These are phyloP conservation scores for Rhodotorula graminis DNA, from an alignment of 768 basidiomycete species.

Conservation along the genomic window DNA sequence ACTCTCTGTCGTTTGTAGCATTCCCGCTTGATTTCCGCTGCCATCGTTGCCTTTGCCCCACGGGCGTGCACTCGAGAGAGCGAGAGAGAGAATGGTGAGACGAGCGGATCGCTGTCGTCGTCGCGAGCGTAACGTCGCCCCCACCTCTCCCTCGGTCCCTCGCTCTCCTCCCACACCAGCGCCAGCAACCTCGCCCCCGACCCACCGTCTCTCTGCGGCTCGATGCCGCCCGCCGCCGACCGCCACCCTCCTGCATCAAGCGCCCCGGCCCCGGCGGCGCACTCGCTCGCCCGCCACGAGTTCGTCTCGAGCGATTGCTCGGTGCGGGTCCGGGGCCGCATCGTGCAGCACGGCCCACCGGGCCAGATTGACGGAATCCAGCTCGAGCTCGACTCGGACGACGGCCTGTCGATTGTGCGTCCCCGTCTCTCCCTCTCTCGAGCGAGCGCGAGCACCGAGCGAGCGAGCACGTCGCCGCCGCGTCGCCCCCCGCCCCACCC, in stretches of 20 bases:
- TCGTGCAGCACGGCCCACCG: neutral
- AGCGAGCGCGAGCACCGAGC: neutral
- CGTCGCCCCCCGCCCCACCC: neutral
- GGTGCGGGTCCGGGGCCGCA: constrained; percentile 2
- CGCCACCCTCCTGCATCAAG: neutral
- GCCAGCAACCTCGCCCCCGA: no score
- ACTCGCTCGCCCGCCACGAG: neutral
- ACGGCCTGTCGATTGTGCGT: constrained; percentile 30
- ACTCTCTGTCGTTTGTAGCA: neutral
- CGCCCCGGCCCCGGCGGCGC: neutral
- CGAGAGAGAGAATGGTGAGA: no score
- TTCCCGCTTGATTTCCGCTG: neutral
- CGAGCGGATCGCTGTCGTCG: no score
- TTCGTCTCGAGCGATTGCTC: constrained; percentile 24
- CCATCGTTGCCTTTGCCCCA: neutral
- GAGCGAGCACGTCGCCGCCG: neutral
- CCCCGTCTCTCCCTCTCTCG: neutral
- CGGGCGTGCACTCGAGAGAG: no score
- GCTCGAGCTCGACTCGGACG: constrained; percentile 5
- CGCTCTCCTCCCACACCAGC: no score
- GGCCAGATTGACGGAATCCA: constrained; percentile 13
- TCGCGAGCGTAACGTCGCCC: no score
- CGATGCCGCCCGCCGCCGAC: neutral
- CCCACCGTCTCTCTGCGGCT: no score
- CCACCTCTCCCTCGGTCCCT: no score